Base-by-base conservation (phyloP, 2,329 filamentous ascomycete species). In the Allantophomopsis lycopodina region DNA sequence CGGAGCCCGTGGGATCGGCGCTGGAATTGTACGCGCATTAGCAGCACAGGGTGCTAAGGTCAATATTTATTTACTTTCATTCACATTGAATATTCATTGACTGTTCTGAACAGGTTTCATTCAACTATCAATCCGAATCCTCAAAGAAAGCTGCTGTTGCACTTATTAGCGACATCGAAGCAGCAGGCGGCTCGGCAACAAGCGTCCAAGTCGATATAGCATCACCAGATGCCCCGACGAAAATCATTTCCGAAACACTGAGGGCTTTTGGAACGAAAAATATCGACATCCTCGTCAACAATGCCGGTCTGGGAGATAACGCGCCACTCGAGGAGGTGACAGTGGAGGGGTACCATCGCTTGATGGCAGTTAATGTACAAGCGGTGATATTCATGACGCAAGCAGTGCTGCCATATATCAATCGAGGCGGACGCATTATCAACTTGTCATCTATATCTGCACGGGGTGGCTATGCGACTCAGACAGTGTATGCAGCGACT, bases 321-420 rank as follows among this genome's bases (percentile, higher is more conserved):
- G 35, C 32, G 10, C 42, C 40, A 3, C 50, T 69, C 1, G 47
- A 46, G 7, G 61, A 67, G 13, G 59, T 68, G 33, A 67, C 63
- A 1, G 46, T 62, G 3, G 62, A 65, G 1, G 67, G 73, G 51
- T 77, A 70, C 48, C 61, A 66, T 15, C 48, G 55, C 13, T 62
- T 75, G n/a, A 76, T 69, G 51, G 56, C 73, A 44, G 56, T 75
- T 46, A 79, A 79, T 50, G 64, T 74, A 2, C 65, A 68, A 13
- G 73, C 65, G 0, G 61, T 67, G 0, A 54, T 76, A 12, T 57
- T 78, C 15, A 59, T 79, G 41, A 64, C 65, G 1, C 65, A 73
- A 46, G 65, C 68, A 0, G 62, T 69, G 0, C 55, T 72, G 11
- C 71, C 71, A 0, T 58, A 72, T 44, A 59, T 79, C 2, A 57